Evolutionary conservation across 768 basidiomycete genomes (phyloP).

Genomic region (Coprinopsis marcescibilis): DNA sequence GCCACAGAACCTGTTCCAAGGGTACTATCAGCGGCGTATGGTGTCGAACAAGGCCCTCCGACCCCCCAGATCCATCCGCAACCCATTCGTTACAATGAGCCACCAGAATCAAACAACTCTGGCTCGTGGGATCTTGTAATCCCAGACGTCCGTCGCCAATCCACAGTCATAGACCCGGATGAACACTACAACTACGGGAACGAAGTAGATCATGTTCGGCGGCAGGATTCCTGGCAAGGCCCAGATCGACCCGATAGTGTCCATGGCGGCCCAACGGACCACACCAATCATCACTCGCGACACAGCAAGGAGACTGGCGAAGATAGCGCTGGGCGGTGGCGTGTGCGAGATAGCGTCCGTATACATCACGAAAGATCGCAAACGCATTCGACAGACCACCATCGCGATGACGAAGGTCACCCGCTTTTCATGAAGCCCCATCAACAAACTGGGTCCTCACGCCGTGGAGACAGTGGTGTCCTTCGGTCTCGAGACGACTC

Average conservation of each 20-base stretch:
- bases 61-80: neutral
- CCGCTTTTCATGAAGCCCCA: too few species aligned
- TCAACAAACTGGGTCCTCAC: too few species aligned
- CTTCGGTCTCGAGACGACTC: too few species aligned
- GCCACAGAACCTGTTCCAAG: neutral
- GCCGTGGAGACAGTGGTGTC: too few species aligned
- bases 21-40: neutral
- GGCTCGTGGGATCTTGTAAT: conserved; percentile 7
- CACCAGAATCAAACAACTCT: neutral
- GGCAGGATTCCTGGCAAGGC: neutral
- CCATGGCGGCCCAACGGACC: too few species aligned
- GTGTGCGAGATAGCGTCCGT: too few species aligned
- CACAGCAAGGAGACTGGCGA: too few species aligned
- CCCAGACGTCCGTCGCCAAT: conserved; percentile 9
- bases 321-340: too few species aligned
- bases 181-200: neutral
- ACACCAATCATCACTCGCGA: too few species aligned
- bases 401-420: too few species aligned
- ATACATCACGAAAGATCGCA: too few species aligned
- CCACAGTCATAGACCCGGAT: conserved; percentile 4
- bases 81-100: neutral
- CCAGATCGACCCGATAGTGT: neutral
- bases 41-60: neutral
- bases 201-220: neutral
- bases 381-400: too few species aligned